Base-by-base conservation (phyloP, 2,329 filamentous ascomycete genomes). In the Fusarium nurragi region DNA sequence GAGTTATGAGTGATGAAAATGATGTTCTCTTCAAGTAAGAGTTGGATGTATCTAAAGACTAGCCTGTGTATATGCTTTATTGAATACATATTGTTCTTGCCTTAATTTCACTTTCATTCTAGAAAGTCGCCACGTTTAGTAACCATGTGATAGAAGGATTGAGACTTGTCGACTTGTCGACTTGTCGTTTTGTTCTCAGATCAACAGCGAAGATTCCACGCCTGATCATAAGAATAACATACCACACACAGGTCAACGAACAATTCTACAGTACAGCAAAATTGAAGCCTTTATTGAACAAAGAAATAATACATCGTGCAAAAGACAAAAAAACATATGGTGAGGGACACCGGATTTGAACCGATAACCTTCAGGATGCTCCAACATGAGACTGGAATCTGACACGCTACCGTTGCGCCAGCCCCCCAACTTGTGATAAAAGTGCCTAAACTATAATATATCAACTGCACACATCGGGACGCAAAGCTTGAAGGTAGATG, bases 401-500 rank as follows among this genome's bases (percentile, higher is more conserved):
- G 36, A 54, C 45, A 46, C 52, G 52, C 52, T 54, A 54, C 52
- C 52, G 37, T 54, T 54, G 39, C 53, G 47, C 30, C 39, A 54
- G 39, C 54, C 43, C 54, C 48, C 39, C 50, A 41, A 37, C 28
- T 41, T 32, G 18, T 54, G 45, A 8, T 6, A 14, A 39, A 14
- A 25, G 0, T 1, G 1, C 14, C 16, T 5, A 12, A 18, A 46
- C 8, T n/a, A 3, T 5, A 3, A 1, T 5, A 1, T 14, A 51
- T 51, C 4, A 8, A 6, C 26, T 34, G 5, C 14, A 10, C 1
- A 5, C 16, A n/a, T 3, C 3, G 9, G 4, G 4, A n/a, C 7
- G 9, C 6, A 34, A 9, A 2, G 9, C 14, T 7, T 8, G 3
- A n/a, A n/a, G 14, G 14, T n/a, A 34, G 16, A 34, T n/a, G 14